phyloP scores from a whole-genome alignment of 352 stramenopile genomes.

The Phytophthora macrochlamydospora region DNA sequence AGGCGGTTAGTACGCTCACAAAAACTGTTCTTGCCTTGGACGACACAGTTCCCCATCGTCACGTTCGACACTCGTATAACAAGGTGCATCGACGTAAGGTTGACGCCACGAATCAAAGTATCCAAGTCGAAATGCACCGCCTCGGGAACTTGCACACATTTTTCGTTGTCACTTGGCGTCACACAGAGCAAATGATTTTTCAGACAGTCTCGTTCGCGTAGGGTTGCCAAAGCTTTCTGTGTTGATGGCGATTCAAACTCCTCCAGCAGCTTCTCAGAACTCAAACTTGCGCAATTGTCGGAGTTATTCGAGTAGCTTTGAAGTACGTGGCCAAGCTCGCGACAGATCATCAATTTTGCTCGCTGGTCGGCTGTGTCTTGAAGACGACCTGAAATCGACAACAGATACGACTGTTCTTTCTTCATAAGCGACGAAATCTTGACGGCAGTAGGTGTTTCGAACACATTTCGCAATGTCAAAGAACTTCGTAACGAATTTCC shows the following conservation, averaged over 20 bases:
- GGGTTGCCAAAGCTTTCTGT: constrained; percentile 12
- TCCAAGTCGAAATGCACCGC: constrained; percentile 28
- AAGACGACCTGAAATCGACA: constrained; percentile 16
- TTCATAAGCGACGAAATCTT: constrained; percentile 22
- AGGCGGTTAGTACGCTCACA: constrained; percentile 15
- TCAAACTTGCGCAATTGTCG: background rate
- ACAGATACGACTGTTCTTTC: constrained; percentile 14
- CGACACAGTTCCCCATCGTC: constrained; percentile 20
- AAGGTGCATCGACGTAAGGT: constrained; percentile 22
- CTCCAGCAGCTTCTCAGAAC: constrained; percentile 4
- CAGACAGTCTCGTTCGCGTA: constrained; percentile 24
- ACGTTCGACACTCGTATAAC: constrained; percentile 34
- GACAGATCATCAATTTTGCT: constrained; percentile 25
- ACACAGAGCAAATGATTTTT: constrained; percentile 19
- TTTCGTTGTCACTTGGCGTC: constrained; percentile 19
- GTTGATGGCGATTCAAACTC: constrained; percentile 24
- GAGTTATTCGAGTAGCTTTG: constrained; percentile 5
- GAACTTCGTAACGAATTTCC: constrained; percentile 11
- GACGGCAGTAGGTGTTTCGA: constrained; percentile 2
- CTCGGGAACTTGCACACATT: constrained; percentile 15
- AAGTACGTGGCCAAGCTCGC: constrained; percentile 21
- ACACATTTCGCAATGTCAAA: constrained; percentile 1
- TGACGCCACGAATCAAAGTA: constrained; percentile 28
- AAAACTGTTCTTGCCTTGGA: constrained; percentile 33
- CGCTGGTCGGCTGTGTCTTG: constrained; percentile 14